Conservation (phyloP, 1,284 basidiomycete species). For the Singerocomus rubriflavus region DNA sequence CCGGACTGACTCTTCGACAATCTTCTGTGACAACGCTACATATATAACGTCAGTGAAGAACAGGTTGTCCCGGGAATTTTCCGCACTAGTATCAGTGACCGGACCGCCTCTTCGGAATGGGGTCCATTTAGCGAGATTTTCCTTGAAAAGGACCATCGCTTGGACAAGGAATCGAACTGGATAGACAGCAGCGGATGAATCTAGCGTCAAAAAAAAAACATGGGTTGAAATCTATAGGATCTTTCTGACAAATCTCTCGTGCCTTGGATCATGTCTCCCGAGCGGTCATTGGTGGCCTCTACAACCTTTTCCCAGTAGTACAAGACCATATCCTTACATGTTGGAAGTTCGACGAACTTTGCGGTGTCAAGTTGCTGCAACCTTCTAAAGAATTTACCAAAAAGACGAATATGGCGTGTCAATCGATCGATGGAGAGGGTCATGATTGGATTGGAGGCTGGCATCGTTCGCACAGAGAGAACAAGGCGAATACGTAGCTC, state of each 20-base stretch:
- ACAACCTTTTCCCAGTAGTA: slow-evolving; percentile 79
- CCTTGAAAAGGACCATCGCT: slow-evolving; percentile 86
- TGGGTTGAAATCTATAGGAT: not conserved
- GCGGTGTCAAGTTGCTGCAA: slow-evolving; percentile 60
- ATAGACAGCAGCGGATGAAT: slow-evolving; percentile 48
- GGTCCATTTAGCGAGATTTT: slow-evolving; percentile 73
- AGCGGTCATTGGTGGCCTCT: slow-evolving; percentile 52
- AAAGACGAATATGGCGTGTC: slow-evolving; percentile 61
- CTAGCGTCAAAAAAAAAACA: slow-evolving; percentile 37
- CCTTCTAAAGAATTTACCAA: slow-evolving; percentile 76
- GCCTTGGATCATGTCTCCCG: slow-evolving; percentile 58
- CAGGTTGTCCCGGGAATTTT: not conserved
- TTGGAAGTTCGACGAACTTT: slow-evolving; percentile 62
- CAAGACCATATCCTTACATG: slow-evolving; percentile 62
- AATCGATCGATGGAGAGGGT: slow-evolving; percentile 50
- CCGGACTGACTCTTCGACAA: slow-evolving; percentile 76
- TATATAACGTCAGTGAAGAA: slow-evolving; percentile 16
- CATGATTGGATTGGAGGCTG: slow-evolving; percentile 29
- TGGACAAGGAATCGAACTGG: slow-evolving; percentile 82
- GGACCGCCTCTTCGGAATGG: slow-evolving; percentile 57
- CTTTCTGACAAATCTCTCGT: slow-evolving; percentile 3
- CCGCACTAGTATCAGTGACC: slow-evolving; percentile 57
- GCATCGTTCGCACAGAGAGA: slow-evolving; percentile 32
- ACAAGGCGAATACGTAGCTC: slow-evolving; percentile 45
- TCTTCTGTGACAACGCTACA: slow-evolving; percentile 67